Evolutionary conservation across 2,329 filamentous ascomycete genomes (phyloP).

Genomic region (Neophaeococcomyces aloes): DNA sequence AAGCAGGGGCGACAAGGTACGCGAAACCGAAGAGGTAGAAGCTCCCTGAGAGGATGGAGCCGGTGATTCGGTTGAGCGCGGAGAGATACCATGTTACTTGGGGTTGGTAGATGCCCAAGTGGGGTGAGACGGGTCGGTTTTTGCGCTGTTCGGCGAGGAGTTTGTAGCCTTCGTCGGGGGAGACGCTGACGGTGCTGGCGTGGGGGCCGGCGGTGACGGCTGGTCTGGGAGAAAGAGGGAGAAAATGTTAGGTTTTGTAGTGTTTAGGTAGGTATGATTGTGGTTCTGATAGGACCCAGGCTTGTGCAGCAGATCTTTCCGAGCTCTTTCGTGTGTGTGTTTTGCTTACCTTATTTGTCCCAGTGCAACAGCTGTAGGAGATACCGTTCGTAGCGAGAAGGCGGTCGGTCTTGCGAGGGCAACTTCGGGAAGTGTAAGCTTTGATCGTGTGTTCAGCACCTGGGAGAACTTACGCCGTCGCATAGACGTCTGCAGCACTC

Average conservation of each 20-base stretch:
- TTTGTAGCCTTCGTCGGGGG: conserved; percentile 43
- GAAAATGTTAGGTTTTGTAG: not conserved
- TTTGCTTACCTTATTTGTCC: conserved; percentile 37
- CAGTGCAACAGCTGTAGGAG: conserved; percentile 35
- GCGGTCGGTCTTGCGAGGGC: conserved; percentile 29
- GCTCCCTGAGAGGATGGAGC: conserved; percentile 56
- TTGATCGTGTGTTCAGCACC: conserved; percentile 11
- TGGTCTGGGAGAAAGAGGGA: not conserved
- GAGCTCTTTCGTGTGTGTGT: conserved; percentile 5
- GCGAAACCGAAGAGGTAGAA: conserved; percentile 71
- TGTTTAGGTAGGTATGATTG: not conserved
- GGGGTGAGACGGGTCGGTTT: conserved; percentile 70
- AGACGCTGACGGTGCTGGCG: conserved; percentile 39
- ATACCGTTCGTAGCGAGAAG: conserved; percentile 34
- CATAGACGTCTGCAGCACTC: conserved; percentile 38
- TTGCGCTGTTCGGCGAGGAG: conserved; percentile 75
- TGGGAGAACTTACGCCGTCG: conserved; percentile 34
- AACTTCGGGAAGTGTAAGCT: conserved; percentile 28
- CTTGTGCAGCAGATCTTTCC: not conserved
- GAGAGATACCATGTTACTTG: conserved; percentile 76
- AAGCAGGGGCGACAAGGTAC: conserved; percentile 68
- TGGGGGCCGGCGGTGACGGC: conserved; percentile 11
- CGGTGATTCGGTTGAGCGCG: conserved; percentile 75
- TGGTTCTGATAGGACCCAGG: not conserved
- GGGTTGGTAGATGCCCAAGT: conserved; percentile 74